Evolutionary conservation across 1,284 basidiomycete genomes (phyloP), one percentile per base, ranked within the genome.

Genomic region (Calocybe gambosa): DNA sequence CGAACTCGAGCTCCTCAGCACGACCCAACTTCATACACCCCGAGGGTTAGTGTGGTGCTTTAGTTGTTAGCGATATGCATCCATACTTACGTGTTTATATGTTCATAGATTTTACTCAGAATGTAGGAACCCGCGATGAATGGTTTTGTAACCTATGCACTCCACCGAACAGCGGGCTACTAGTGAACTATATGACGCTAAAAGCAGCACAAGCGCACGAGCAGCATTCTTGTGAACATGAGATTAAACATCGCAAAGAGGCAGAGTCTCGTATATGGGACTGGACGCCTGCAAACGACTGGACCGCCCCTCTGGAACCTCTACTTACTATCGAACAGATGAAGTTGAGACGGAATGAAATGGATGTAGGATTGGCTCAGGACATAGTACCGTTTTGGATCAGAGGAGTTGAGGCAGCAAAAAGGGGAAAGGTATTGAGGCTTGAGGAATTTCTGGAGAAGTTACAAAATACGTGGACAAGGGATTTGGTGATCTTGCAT

Each of bases 381-480:
- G 70, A 73, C 52, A 51, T 77, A 47, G 67, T 83, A 28, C 68
- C 69, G 1, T 80, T 78, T 57, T 83, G 81, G 80, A 66, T 68
- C 23, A 60, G 67, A 15, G 74, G 73, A 2, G 62, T 82, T 2
- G 65, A 71, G 35, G 77, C 77, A 1, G 78, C 75, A 7, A 68
- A 73, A 56, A 63, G 66, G 21, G 77, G 73, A 0, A 64, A 74
- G 47, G 67, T 69, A 33, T 55, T 74, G 39, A 65, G 66, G 20
- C 54, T 78, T 60, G 74, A 77, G 49, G 66, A 70, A 0, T 82
- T 79, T 56, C 56, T 80, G 35, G 69, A 75, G 23, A 54, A 34
- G 18, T 40, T 53, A 54, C 61, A 50, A 55, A 66, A 55, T 62
- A 66, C 59, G 52, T 0, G 52, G 36, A 41, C 35, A 58, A 42